Conservation (phyloP, 2,329 filamentous ascomycete genomes). For the Calonectria pteridis region DNA sequence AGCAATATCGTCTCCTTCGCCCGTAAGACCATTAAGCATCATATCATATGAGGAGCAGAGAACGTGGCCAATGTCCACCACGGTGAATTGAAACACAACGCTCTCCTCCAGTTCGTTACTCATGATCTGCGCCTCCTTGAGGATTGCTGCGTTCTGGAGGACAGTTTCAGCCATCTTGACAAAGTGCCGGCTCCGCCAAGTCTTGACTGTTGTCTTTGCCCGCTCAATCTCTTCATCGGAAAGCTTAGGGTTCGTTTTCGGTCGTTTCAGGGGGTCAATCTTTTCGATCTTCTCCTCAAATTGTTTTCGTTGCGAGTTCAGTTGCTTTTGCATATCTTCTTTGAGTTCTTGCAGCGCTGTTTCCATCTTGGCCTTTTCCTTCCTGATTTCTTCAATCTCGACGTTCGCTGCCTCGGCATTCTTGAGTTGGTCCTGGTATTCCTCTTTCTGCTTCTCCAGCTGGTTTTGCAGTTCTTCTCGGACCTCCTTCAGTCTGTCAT, state of each 20-base stretch:
- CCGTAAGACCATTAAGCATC: conserved; percentile 89
- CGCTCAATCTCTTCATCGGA: conserved; percentile 79
- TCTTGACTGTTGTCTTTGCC: conserved; percentile 74
- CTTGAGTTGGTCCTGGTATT: conserved; percentile 83
- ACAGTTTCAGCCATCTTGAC: conserved; percentile 95
- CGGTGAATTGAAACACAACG: conserved; percentile 94
- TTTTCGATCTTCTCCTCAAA: conserved; percentile 89
- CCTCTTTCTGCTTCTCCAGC: conserved; percentile 85
- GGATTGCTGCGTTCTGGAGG: conserved; percentile 84
- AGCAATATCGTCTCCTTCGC: conserved; percentile 85
- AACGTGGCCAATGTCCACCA: conserved; percentile 89
- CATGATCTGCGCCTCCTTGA: conserved; percentile 98
- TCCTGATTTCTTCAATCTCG: conserved; percentile 85
- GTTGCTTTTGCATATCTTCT: conserved; percentile 87
- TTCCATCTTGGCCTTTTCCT: conserved; percentile 88
- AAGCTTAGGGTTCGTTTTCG: conserved; percentile 72
- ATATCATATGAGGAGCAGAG: conserved; percentile 96
- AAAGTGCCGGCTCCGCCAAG: conserved; percentile 88
- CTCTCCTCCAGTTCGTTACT: conserved; percentile 95
- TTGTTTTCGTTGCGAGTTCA: conserved; percentile 84
- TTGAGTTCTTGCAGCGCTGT: conserved; percentile 82
- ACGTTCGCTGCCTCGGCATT: conserved; percentile 79
- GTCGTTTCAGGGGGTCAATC: conserved; percentile 73
- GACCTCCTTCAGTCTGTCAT: conserved; percentile 79
- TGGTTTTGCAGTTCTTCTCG: conserved; percentile 87